Conservation (phyloP, 495 filamentous ascomycete genomes). For the Xylaria scruposa region DNA sequence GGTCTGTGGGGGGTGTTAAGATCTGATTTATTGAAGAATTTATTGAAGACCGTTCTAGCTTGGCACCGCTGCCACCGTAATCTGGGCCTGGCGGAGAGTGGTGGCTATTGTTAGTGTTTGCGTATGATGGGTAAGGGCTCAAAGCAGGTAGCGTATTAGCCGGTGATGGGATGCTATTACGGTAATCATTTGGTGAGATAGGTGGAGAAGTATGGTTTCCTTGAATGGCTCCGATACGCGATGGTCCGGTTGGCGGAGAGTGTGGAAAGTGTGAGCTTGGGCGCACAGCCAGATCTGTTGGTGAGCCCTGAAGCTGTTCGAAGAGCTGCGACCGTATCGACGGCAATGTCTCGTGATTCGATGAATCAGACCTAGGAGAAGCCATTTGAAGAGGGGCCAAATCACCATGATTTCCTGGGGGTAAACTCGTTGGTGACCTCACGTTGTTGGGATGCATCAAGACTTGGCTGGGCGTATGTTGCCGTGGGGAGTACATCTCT, state of each 20-base stretch:
- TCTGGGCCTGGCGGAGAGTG: constrained; percentile 31
- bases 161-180: constrained; percentile 42
- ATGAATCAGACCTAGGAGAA: constrained; percentile 53
- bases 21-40: constrained; percentile 41
- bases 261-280: constrained; percentile 38
- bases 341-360: constrained; percentile 50
- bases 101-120: constrained; percentile 31
- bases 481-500: constrained; percentile 35
- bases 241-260: constrained; percentile 40
- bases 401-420: constrained; percentile 44
- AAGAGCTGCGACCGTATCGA: constrained; percentile 53
- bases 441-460: constrained; percentile 41
- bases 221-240: constrained; percentile 35
- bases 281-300: constrained; percentile 37
- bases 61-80: constrained; percentile 39
- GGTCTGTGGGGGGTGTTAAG: constrained; percentile 45
- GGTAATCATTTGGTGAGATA: constrained; percentile 50
- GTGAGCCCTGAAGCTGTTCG: constrained; percentile 42
- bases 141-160: constrained; percentile 33
- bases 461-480: constrained; percentile 35
- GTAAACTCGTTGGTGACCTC: constrained; percentile 42
- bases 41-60: constrained; percentile 36
- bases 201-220: constrained; percentile 48
- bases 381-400: constrained; percentile 57
- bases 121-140: constrained; percentile 39